Percentiles rank a stretch among this genome's conserved stretches.
These are phyloP conservation scores for Cladobotryum protrusum DNA, from an alignment of 2,329 filamentous ascomycete genomes.

Conservation along the genomic window DNA sequence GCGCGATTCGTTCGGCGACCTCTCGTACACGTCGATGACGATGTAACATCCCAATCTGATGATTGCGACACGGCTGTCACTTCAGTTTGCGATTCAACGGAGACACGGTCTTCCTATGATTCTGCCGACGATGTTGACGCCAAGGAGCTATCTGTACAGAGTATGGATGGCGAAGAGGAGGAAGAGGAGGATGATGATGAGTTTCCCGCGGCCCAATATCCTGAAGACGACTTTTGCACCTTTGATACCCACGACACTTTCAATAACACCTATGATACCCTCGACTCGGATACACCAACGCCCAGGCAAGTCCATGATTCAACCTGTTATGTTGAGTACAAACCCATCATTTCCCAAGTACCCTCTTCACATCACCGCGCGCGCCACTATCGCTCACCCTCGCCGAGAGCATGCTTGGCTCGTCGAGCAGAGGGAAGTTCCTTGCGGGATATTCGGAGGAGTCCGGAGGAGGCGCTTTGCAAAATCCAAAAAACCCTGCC, in stretches of 20 bases:
- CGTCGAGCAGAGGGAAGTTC: slow-evolving; percentile 21
- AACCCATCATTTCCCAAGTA: slow-evolving; percentile 26
- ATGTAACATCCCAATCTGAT: slow-evolving; percentile 41
- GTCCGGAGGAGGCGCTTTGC: slow-evolving; percentile 40
- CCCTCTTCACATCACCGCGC: slow-evolving; percentile 27
- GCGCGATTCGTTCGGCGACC: slow-evolving; percentile 24
- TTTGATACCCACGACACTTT: slow-evolving; percentile 26
- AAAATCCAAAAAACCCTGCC: slow-evolving; percentile 43
- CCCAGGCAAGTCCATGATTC: slow-evolving; percentile 29
- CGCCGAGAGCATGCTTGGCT: slow-evolving; percentile 28
- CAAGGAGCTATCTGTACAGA: slow-evolving; percentile 23
- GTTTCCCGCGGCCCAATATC: slow-evolving; percentile 33
- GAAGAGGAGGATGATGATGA: slow-evolving; percentile 26
- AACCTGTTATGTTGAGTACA: slow-evolving; percentile 33
- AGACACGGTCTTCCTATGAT: slow-evolving; percentile 31
- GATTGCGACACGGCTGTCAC: slow-evolving; percentile 38
- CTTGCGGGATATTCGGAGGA: slow-evolving; percentile 32
- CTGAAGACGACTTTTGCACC: slow-evolving; percentile 28
- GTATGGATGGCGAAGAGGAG: slow-evolving; percentile 28
- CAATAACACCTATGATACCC: slow-evolving; percentile 25
- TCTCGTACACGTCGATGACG: slow-evolving; percentile 33
- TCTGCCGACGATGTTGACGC: slow-evolving; percentile 24
- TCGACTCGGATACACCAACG: slow-evolving; percentile 39
- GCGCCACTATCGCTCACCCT: slow-evolving; percentile 23
- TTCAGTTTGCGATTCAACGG: slow-evolving; percentile 41